Base-by-base conservation (phyloP, 352 stramenopile genomes). In the Salisapilia sapeloensis region DNA sequence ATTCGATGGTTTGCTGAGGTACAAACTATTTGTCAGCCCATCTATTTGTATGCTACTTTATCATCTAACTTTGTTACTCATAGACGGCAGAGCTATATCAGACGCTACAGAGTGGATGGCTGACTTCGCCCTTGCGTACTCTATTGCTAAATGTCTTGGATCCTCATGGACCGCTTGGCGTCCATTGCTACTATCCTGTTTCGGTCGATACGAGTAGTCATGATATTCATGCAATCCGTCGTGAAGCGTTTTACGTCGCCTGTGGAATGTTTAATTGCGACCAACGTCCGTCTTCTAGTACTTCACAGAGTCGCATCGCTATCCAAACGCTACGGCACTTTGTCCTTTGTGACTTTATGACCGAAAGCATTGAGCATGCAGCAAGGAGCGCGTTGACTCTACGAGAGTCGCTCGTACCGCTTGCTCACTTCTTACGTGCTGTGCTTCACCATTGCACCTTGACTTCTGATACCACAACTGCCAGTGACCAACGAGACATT, bases 1-100 rank as follows among this genome's bases (percentile, higher is more conserved):
- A 34, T 91, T 1, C 50, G 80, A 29, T 91, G 76, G 76, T 84
- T 89, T 40, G 66, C 67, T 22, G 59, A 76, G 64, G 75, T 87
- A 55, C 17, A 31, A 15, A 8, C 3, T 13, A 33, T 30, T 1
- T 32, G 4, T n/a, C 9, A 28, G n/a, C n/a, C n/a, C n/a, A 7
- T 6, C n/a, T 16, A 11, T 33, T 2, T 19, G 8, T 23, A 28
- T 12, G 9, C 9, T 12, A n/a, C 18, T 18, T 14, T 7, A 4
- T 25, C 6, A 29, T 26, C 25, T 46, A 24, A 33, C 16, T 9
- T 5, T 15, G 9, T 12, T n/a, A 19, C 35, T 1, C 6, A 7
- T 23, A 91, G 75, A 91, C 74, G 1, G 49, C 71, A 2, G 61
- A 83, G 15, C 74, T 59, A 10, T 91, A 89, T 38, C 72, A 85